Conservation (phyloP, 192 early-diverging fungal genomes). For the Allomyces arbusculus region DNA sequence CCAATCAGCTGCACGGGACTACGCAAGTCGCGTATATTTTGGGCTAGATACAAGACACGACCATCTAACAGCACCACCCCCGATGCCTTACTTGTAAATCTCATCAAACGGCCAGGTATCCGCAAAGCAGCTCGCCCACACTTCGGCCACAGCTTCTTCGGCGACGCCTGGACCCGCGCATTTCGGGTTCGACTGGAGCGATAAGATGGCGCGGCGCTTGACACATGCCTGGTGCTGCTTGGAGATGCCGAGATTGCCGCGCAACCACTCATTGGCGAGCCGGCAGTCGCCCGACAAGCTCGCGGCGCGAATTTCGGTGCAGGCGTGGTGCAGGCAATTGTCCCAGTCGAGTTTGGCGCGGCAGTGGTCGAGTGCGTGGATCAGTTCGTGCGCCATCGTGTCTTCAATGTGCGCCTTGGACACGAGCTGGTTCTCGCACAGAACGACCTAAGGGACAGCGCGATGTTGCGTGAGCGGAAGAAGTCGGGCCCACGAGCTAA, state of each 20-base stretch:
- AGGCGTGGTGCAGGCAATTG: constrained; percentile 58
- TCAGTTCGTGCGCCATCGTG: constrained; percentile 84
- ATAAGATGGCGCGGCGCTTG: constrained; percentile 64
- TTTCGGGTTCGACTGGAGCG: constrained; percentile 49
- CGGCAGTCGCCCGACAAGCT: constrained; percentile 59
- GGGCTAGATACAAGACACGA: no score
- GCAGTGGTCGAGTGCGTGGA: constrained; percentile 62
- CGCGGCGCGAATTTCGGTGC: constrained; percentile 61
- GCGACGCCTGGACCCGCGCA: constrained; percentile 55
- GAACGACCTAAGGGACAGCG: constrained; percentile 22
- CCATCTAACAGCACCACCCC: no score
- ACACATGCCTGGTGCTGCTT: constrained; percentile 75
- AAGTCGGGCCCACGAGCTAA: neutral
- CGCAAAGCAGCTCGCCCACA: constrained; percentile 75
- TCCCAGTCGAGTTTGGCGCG: constrained; percentile 51
- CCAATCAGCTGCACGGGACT: no score
- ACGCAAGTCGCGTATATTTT: no score
- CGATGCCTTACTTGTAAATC: constrained; percentile 35
- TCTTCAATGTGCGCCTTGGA: constrained; percentile 70
- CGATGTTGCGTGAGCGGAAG: neutral
- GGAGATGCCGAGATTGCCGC: constrained; percentile 43
- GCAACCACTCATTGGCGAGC: constrained; percentile 42
- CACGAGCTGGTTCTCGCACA: constrained; percentile 68
- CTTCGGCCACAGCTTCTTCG: constrained; percentile 64
- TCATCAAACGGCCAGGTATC: constrained; percentile 95